Conservation (phyloP, 345 rosid genomes). For the Mangifera indica region DNA sequence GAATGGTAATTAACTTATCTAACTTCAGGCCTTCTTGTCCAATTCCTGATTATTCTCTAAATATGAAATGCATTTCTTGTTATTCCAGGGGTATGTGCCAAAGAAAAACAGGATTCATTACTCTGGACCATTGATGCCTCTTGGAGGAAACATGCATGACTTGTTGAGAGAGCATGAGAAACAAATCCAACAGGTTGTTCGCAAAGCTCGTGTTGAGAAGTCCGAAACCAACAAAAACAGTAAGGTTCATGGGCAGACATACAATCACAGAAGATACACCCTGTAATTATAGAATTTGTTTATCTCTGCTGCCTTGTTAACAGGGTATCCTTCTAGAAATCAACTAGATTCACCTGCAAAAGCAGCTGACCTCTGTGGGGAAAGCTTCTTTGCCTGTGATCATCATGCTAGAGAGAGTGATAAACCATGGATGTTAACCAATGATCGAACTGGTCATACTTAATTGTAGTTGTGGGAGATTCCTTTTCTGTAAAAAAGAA, state of each 20-base stretch:
- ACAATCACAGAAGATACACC: conserved; percentile 26
- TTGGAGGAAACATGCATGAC: conserved; percentile 84
- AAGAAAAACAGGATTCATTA: conserved; percentile 75
- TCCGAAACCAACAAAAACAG: conserved; percentile 42
- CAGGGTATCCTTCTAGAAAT: background rate
- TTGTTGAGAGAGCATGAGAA: conserved; percentile 87
- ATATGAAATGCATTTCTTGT: conserved; percentile 16
- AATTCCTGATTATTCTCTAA: background rate
- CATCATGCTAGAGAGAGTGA: background rate
- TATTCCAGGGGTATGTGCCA: conserved; percentile 52
- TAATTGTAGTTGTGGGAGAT: background rate
- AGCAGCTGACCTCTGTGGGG: background rate
- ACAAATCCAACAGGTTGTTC: conserved; percentile 87
- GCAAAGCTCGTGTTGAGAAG: conserved; percentile 69
- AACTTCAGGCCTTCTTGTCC: background rate
- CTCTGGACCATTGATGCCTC: conserved; percentile 93
- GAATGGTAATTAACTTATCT: conserved; percentile 34
- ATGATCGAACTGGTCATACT: background rate
- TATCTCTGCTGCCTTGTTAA: background rate
- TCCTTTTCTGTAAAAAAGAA: background rate
- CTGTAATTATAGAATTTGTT: background rate
- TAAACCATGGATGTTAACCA: background rate
- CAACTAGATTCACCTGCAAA: conserved; percentile 7
- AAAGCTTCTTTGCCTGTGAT: background rate
- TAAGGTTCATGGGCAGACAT: conserved; percentile 26